Evolutionary conservation across 441 rosid genomes (phyloP), one percentile per base, ranked within the genome.

Genomic region (Adansonia gregorii): DNA sequence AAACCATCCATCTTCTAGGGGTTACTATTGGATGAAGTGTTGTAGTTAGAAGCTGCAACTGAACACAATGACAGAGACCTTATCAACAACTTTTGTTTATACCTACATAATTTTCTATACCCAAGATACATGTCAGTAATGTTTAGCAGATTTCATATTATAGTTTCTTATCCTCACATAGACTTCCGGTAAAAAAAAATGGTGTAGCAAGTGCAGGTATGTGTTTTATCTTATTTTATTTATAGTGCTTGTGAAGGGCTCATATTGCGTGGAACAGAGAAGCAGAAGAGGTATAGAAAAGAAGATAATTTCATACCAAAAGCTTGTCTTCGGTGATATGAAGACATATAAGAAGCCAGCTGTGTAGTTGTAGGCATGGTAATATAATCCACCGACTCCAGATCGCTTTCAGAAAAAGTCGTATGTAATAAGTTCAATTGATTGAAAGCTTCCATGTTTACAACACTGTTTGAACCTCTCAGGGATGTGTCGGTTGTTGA

Each of bases 291-390:
- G 31, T 8, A 35, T 55, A 10, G 56, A 64, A 63, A 45, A 78
- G 3, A 51, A 41, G 67, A 56, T 31, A 14, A 79, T 9, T 66
- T 45, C 93, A 8, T 88, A 91, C 99, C 97, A 20, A 93, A 91
- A 68, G 98, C 93, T 86, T 93, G 97, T 83, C 98, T 85, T 78
- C 85, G 86, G 83, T 90, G 98, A 81, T 92, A 93, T 0, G 97
- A 87, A 15, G 93, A 79, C 98, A 87, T 78, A 80, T 90, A 84
- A 2, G 98, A 91, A 70, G 89, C 88, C 73, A 89, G 78, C 20
- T 91, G 95, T 11, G 87, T 75, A 79, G 81, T 84, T 76, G 89
- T 79, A 46, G 98, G 97, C 89, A 89, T 79, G 48, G 94, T 79
- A 76, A 89, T 81, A 68, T 88, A 87, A 76, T 91, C 99, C 78